phyloP scores from a whole-genome alignment of 2,329 filamentous ascomycete species.

The Beauveria sp. region DNA sequence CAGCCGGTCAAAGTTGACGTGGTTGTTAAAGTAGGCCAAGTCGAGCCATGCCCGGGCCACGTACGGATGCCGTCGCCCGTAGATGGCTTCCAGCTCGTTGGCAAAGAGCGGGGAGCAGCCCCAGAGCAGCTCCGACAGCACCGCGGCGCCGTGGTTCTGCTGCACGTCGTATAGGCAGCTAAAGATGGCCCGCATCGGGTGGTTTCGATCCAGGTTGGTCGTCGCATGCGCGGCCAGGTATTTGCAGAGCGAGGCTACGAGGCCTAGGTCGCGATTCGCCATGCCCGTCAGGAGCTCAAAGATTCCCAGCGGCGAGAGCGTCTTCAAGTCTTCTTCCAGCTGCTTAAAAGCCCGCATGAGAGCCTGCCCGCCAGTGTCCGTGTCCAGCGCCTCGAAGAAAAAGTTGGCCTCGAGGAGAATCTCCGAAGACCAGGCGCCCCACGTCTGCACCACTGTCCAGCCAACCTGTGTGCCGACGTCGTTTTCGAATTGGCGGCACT shows the following conservation, averaged over 20 bases:
- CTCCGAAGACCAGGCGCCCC: constrained; percentile 37
- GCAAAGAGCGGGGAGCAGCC: constrained; percentile 33
- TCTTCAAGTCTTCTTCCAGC: constrained; percentile 34
- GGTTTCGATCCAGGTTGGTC: constrained; percentile 35
- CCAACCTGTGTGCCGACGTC: constrained; percentile 29
- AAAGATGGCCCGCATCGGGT: constrained; percentile 36
- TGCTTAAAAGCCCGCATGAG: constrained; percentile 36
- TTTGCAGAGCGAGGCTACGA: constrained; percentile 39
- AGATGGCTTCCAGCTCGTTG: constrained; percentile 37
- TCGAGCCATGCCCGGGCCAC: constrained; percentile 36
- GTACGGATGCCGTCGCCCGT: constrained; percentile 35
- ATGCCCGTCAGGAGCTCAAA: constrained; percentile 36
- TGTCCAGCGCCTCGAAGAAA: constrained; percentile 32
- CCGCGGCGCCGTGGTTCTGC: constrained; percentile 35
- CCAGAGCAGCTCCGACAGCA: constrained; percentile 36
- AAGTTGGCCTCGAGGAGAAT: constrained; percentile 36
- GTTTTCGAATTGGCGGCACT: constrained; percentile 35
- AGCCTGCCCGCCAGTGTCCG: constrained; percentile 31
- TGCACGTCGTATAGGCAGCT: constrained; percentile 36
- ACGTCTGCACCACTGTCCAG: constrained; percentile 36
- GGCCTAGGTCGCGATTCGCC: constrained; percentile 35
- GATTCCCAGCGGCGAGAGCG: constrained; percentile 35
- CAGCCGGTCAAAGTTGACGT: constrained; percentile 28
- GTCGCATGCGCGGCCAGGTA: constrained; percentile 36
- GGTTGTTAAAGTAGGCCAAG: constrained; percentile 32